Conservation (phyloP, 257 asterid species). For the Pogostemon cablin region DNA sequence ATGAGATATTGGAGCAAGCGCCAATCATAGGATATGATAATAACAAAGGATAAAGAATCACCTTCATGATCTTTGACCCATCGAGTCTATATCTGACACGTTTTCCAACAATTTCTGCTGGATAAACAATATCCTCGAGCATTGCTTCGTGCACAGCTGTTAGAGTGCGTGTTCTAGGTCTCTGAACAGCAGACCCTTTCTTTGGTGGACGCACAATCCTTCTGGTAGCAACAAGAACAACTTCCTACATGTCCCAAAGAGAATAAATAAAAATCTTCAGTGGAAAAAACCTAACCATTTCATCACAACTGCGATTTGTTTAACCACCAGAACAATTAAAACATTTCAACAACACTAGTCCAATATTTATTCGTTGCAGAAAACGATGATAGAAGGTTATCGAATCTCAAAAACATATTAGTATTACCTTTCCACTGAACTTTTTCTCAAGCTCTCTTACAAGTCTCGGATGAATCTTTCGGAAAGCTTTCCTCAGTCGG, state of each 20-base stretch:
- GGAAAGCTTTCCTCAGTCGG: slow-evolving; percentile 83
- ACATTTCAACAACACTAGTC: background rate
- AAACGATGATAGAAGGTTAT: background rate
- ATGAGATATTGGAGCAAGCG: background rate
- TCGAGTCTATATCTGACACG: slow-evolving; percentile 64
- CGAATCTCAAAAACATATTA: background rate
- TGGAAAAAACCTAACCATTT: background rate
- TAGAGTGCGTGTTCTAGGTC: slow-evolving; percentile 72
- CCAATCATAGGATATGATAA: too few relatives aligned
- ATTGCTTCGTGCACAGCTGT: slow-evolving; percentile 79
- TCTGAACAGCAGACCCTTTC: slow-evolving; percentile 74
- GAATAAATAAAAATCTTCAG: background rate
- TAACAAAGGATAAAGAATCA: slow-evolving; percentile 13
- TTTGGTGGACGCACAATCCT: slow-evolving; percentile 81
- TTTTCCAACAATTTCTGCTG: slow-evolving; percentile 74
- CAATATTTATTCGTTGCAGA: background rate
- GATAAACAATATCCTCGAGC: slow-evolving; percentile 72
- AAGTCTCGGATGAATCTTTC: slow-evolving; percentile 81
- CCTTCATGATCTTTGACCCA: slow-evolving; percentile 82
- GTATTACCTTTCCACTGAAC: slow-evolving; percentile 88
- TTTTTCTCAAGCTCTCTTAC: slow-evolving; percentile 96
- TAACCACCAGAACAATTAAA: slow-evolving; percentile 7
- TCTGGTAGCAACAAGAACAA: slow-evolving; percentile 75
- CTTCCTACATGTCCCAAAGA: slow-evolving; percentile 49
- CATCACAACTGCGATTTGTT: background rate